Base-by-base conservation (phyloP, 2,329 filamentous ascomycete species). In the Alternaria solani region DNA sequence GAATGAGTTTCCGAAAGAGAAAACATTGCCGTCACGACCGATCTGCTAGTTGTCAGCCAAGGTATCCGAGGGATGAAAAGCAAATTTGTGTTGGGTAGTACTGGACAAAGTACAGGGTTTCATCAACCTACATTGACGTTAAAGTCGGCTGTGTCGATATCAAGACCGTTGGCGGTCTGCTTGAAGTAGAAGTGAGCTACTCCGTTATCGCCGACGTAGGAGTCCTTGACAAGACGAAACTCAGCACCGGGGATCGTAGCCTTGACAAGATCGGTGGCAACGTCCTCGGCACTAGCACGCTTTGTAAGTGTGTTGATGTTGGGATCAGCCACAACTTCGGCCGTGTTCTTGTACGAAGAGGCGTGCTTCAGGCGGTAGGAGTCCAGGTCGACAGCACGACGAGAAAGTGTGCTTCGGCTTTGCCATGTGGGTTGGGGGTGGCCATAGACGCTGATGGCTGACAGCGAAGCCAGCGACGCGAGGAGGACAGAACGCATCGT, bases 111-210 rank as follows among this genome's bases (percentile, higher is more conserved):
- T 42, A 1, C 7, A 44, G 20, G 16, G 28, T 2, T 9, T 30
- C 20, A 3, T 16, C 6, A 12, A 78, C 84, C 77, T 66, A 87
- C 84, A 63, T 88, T 88, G 48, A 88, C 84, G 52, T 87, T 87
- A 67, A 87, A 86, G 68, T 87, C 84, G 1, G 83, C 85, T 66
- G 88, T 88, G 66, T 88, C 86, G 60, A 89, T 83, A 61, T 88
- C 86, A 25, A 88, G 71, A 1, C 83, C 86, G 55, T 87, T 84
- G 7, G 80, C 77, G 0, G 85, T 88, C 75, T 88, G 87, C 75
- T 85, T 86, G 70, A 88, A 86, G 72, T 87, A 82, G 63, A 87
- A 84, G 66, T 88, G 86, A 0, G 80, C 80, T 60, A 88, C 79
- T 8, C 86, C 85, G 55, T 86, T 87, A 46, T 67, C 73, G n/a